Evolutionary conservation across 441 rosid genomes (phyloP).

Genomic region (Erodium trifolium): DNA sequence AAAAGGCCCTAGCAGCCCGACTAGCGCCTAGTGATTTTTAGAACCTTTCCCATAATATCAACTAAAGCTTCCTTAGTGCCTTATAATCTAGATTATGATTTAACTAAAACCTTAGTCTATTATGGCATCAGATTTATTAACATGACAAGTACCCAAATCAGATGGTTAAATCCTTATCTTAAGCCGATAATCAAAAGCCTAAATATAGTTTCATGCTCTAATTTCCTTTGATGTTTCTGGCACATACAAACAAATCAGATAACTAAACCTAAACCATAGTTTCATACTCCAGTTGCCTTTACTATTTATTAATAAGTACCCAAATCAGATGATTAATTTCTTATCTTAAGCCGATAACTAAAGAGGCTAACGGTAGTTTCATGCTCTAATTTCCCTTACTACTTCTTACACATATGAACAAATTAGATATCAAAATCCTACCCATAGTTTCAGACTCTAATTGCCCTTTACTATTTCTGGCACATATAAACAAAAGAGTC

Average conservation of each 20-base stretch:
- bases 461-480: too few relatives aligned
- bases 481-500: constrained; percentile 1
- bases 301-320: not conserved
- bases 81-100: not conserved
- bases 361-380: not conserved
- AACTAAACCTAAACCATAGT: too few relatives aligned
- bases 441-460: too few relatives aligned
- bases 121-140: not conserved
- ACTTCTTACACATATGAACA: too few relatives aligned
- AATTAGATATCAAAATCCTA: too few relatives aligned
- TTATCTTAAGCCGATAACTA: not conserved
- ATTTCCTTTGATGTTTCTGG: too few relatives aligned
- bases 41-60: not conserved
- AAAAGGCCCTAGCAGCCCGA: too few relatives aligned
- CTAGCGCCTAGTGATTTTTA: too few relatives aligned
- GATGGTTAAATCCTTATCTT: not conserved
- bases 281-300: too few relatives aligned
- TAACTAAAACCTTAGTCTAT: not conserved
- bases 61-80: not conserved
- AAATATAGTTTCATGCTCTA: not conserved
- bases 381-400: not conserved
- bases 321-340: not conserved
- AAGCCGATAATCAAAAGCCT: not conserved
- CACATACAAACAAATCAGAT: not conserved
- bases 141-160: not conserved